Evolutionary conservation across 768 basidiomycete genomes (phyloP).

Genomic region (Lactarius evosmus): DNA sequence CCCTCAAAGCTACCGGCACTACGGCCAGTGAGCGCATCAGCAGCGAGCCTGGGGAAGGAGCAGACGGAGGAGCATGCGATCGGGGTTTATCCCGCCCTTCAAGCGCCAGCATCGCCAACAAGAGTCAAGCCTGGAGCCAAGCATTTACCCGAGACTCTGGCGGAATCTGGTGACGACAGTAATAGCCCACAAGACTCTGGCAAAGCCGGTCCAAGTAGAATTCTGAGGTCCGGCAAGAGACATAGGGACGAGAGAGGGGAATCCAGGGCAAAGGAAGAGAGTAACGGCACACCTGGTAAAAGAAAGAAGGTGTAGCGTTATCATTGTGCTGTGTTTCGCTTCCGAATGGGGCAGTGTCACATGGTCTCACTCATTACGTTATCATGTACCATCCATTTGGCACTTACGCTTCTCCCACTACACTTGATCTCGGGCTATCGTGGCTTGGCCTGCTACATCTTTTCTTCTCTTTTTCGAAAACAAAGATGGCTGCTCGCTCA

Average conservation of each 20-base stretch:
- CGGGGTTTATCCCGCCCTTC: background rate
- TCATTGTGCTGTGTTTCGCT: background rate
- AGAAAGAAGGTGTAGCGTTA: constrained; percentile 11
- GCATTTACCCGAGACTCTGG: background rate
- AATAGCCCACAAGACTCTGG: background rate
- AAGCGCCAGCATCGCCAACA: constrained; percentile 16
- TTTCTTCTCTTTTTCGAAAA: background rate
- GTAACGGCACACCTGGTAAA: constrained; percentile 5
- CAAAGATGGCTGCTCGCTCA: constrained; percentile 1
- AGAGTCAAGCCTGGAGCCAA: constrained; percentile 6
- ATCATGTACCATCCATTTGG: background rate
- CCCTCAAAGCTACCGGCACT: constrained; percentile 2
- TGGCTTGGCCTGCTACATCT: background rate
- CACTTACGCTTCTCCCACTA: background rate
- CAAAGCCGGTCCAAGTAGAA: background rate
- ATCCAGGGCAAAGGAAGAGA: background rate
- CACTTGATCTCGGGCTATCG: background rate
- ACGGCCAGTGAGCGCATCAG: background rate
- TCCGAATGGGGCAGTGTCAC: background rate
- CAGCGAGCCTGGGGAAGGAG: background rate
- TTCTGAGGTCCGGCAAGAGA: constrained; percentile 18
- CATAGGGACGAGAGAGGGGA: constrained; percentile 1
- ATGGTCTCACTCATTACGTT: background rate
- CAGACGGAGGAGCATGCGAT: background rate
- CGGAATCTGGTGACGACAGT: background rate